Evolutionary conservation across 208 protist genomes (phyloP).

Genomic region (Trypanosoma cruzi): DNA sequence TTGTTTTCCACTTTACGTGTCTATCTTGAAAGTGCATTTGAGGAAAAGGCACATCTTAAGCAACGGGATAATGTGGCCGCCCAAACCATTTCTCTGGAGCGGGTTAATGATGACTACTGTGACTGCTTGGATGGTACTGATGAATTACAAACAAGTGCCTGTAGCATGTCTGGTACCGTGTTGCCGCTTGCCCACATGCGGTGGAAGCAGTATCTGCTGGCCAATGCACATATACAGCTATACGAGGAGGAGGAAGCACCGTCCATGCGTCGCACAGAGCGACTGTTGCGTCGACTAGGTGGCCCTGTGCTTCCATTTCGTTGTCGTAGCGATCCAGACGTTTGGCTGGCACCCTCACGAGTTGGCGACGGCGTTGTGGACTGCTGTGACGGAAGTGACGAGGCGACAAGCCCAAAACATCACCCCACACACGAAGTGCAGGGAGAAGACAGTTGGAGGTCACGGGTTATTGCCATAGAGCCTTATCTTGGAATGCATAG

Average conservation of each 20-base stretch:
- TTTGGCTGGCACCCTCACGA: slow-evolving; percentile 63
- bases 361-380: slow-evolving; percentile 75
- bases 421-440: no score
- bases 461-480: slow-evolving; percentile 2
- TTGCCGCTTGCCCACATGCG: slow-evolving; percentile 36
- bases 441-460: slow-evolving; percentile 5
- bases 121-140: slow-evolving; percentile 83
- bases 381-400: slow-evolving; percentile 74
- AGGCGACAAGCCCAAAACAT: slow-evolving; percentile 16
- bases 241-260: slow-evolving; percentile 52
- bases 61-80: slow-evolving; percentile 48
- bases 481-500: slow-evolving; percentile 8
- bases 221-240: slow-evolving; percentile 37
- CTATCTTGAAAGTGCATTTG: slow-evolving; percentile 42
- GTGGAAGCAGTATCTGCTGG: slow-evolving; percentile 57
- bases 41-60: slow-evolving; percentile 44
- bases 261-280: slow-evolving; percentile 4
- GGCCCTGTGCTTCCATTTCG: slow-evolving; percentile 62
- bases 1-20: slow-evolving; percentile 45
- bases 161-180: slow-evolving; percentile 66
- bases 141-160: slow-evolving; percentile 76
- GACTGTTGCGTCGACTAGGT: slow-evolving; percentile 19
- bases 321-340: slow-evolving; percentile 34
- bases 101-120: slow-evolving; percentile 86
- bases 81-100: slow-evolving; percentile 50